These are phyloP conservation scores for Beverwykella pulmonaria DNA, from an alignment of 495 filamentous ascomycete species.

Conservation along the genomic window DNA sequence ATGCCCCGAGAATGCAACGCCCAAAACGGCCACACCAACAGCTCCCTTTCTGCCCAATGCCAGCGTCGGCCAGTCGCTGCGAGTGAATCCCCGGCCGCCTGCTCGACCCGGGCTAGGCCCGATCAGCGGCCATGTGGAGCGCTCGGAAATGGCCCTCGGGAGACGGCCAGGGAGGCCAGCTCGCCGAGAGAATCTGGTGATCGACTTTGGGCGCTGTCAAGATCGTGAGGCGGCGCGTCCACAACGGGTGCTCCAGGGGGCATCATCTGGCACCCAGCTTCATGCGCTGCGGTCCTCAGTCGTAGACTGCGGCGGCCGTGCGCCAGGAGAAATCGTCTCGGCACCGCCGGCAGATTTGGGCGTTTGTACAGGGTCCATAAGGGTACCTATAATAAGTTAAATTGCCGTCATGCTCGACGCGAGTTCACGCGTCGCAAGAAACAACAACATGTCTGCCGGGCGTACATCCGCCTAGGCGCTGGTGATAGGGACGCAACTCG, in stretches of 20 bases:
- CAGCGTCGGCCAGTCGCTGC: not conserved
- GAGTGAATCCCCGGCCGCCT: not conserved
- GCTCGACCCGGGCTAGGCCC: conserved; percentile 3
- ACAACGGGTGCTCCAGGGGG: conserved; percentile 13
- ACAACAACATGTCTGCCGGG: conserved; percentile 16
- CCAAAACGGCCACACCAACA: conserved; percentile 25
- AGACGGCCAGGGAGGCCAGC: not conserved
- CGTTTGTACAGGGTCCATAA: conserved; percentile 6
- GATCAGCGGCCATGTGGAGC: conserved; percentile 3
- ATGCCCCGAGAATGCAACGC: not conserved
- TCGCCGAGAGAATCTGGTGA: not conserved
- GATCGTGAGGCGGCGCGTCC: conserved; percentile 19
- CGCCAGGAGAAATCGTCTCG: conserved; percentile 14
- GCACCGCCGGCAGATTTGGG: conserved; percentile 29
- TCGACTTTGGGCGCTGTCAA: conserved; percentile 16
- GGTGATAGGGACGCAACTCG: not conserved
- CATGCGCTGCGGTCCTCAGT: conserved; percentile 7
- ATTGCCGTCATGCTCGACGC: conserved; percentile 29
- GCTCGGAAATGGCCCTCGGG: conserved; percentile 17
- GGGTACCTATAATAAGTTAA: conserved; percentile 26
- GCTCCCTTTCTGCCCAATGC: conserved; percentile 4
- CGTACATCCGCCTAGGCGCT: conserved; percentile 22
- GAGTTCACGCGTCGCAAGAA: conserved; percentile 28
- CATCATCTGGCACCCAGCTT: not conserved
- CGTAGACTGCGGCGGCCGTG: not conserved